Evolutionary conservation across 169 alveolate species (phyloP), one percentile per base, ranked within the genome.

Genomic region (Fabrea salina): DNA sequence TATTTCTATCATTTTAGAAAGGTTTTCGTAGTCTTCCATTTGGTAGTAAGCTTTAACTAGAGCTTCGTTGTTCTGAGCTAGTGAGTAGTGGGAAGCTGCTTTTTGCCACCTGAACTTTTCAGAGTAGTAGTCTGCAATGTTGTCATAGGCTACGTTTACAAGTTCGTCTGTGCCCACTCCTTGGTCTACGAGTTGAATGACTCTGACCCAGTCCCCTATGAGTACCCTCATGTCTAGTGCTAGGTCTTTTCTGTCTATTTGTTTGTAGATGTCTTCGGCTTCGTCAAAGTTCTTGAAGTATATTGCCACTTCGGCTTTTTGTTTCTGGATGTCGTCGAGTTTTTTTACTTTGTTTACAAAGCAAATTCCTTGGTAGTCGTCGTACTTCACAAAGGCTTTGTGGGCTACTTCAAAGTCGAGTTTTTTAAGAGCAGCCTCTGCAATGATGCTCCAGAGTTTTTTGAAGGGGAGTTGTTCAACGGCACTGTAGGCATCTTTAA

Each of bases 181-280:
- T 56, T 85, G 88, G 57, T 92, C 93, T 16, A 92, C 87, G 43
- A 92, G 81, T 50, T 91, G 89, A 32, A 95, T 80, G 16, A 95
- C 97, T 72, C 92, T 91, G 82, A 88, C 89, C 97, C 97, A 95
- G 72, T 95, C 97, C 6, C 98, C 98, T 37, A 91, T 79, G 74
- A 90, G 93, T 71, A 91, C 87, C 40, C 97, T 89, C 89, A 95
- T 78, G 43, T 89, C 95, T 27, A 95, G 82, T 3, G 97, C 95
- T 33, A 95, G 79, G 83, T 95, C 98, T 83, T 89, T 92, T 71
- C 98, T 87, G 83, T 95, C 97, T 53, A 93, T 93, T 75, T 91
- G 93, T 54, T 85, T 87, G 79, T 90, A 92, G 39, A 92, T 86
- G 33, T 81, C 82, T 81, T 95, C 98, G 13, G 97, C 97, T 47